phyloP scores from a whole-genome alignment of 2,329 filamentous ascomycete genomes.

The Penicillium sp. region DNA sequence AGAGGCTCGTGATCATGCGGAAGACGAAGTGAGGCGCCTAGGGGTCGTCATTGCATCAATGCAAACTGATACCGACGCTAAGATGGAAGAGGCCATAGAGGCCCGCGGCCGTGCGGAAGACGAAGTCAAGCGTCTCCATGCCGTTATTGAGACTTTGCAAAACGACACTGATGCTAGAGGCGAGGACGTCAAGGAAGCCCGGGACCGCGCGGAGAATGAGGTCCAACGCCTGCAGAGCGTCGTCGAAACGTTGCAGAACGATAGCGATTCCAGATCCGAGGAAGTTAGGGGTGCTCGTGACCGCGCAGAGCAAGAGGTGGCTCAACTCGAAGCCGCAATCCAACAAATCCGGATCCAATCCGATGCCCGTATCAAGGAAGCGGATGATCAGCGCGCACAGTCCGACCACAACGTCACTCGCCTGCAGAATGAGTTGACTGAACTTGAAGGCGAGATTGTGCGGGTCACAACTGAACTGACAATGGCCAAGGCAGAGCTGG shows the following conservation, averaged over 20 bases:
- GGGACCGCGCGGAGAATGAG: conserved; percentile 25
- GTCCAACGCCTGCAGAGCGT: conserved; percentile 27
- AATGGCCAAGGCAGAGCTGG: conserved; percentile 86
- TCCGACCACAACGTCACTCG: conserved; percentile 41
- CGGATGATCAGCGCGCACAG: conserved; percentile 21
- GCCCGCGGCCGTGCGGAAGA: not conserved
- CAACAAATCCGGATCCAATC: conserved; percentile 34
- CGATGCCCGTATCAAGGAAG: conserved; percentile 27
- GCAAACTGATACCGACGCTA: not conserved
- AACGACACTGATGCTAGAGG: conserved; percentile 7
- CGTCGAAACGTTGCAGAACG: conserved; percentile 18
- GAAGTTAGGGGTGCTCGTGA: conserved; percentile 26
- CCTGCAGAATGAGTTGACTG: conserved; percentile 50
- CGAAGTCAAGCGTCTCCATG: conserved; percentile 3
- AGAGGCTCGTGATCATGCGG: conserved; percentile 19
- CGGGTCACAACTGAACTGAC: conserved; percentile 75
- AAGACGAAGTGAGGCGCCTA: conserved; percentile 28
- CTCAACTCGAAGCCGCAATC: conserved; percentile 31
- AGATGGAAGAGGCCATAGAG: not conserved
- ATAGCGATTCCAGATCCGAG: conserved; percentile 17
- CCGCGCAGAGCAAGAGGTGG: conserved; percentile 28
- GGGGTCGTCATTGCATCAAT: conserved; percentile 15
- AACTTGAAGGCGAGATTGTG: conserved; percentile 63
- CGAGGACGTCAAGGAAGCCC: conserved; percentile 20
- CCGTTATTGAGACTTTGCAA: not conserved